These are phyloP conservation scores for Trichoderma afroharzianum DNA, from an alignment of 2,329 filamentous ascomycete species.

Conservation along the genomic window DNA sequence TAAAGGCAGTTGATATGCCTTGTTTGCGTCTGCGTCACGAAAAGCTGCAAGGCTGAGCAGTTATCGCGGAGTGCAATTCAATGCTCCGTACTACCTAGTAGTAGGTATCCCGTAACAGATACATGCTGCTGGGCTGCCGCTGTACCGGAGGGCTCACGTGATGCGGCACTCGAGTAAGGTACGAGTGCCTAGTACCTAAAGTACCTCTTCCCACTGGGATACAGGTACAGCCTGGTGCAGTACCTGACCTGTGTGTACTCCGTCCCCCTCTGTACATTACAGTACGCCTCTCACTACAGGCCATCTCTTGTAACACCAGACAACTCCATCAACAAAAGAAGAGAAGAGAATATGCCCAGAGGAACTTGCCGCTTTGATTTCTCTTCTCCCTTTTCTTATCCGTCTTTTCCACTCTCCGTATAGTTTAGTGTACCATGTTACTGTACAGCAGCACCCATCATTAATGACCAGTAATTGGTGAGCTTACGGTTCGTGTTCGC, in stretches of 20 bases:
- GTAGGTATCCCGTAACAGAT: too few relatives aligned
- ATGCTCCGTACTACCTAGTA: too few relatives aligned
- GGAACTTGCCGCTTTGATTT: neutral
- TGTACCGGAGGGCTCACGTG: neutral
- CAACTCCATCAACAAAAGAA: neutral
- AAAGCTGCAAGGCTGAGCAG: neutral
- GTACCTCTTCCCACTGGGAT: neutral
- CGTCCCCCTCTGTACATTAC: neutral
- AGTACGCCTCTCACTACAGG: too few relatives aligned
- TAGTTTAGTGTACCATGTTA: neutral
- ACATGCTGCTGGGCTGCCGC: neutral
- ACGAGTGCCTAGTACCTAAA: neutral
- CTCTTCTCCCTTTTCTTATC: neutral
- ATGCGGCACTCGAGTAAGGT: neutral
- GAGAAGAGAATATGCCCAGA: neutral
- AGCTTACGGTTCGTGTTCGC: neutral
- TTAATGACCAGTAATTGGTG: neutral
- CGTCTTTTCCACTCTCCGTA: neutral
- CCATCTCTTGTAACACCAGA: neutral
- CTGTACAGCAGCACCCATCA: neutral
- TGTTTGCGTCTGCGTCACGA: neutral
- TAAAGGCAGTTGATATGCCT: neutral
- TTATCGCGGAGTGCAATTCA: neutral
- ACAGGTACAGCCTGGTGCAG: neutral
- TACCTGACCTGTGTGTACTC: neutral